phyloP scores from a whole-genome alignment of 108 stramenopile genomes.

The Bacterosira constricta region DNA sequence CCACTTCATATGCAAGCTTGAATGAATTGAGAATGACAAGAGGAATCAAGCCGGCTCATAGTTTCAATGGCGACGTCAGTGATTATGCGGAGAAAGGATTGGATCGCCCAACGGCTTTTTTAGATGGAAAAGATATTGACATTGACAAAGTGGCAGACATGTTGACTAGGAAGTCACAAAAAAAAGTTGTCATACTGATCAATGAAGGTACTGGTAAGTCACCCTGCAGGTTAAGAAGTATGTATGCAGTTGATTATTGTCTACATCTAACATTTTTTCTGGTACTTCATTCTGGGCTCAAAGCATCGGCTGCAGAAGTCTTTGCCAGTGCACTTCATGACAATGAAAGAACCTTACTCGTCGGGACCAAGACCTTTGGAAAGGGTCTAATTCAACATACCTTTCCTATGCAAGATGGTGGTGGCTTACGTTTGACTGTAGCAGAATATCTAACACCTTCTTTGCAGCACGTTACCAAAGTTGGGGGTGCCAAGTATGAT shows the following conservation, averaged over 20 bases:
- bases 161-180: conserved; percentile 45
- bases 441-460: conserved; percentile 84
- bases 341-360: conserved; percentile 73
- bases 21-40: conserved; percentile 69
- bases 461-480: conserved; percentile 76
- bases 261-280: conserved; percentile 1
- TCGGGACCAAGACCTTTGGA: conserved; percentile 80
- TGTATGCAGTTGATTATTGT: not conserved
- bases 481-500: conserved; percentile 64
- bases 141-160: conserved; percentile 25
- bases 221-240: not conserved
- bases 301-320: conserved; percentile 81
- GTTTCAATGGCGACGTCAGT: not conserved
- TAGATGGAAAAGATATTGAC: conserved; percentile 11
- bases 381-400: conserved; percentile 87
- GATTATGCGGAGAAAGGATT: not conserved
- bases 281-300: not conserved
- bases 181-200: conserved; percentile 75
- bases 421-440: conserved; percentile 80
- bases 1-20: conserved; percentile 73
- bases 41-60: conserved; percentile 54
- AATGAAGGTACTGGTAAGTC: conserved; percentile 81
- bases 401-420: conserved; percentile 90
- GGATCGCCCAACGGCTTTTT: not conserved
- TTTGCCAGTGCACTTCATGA: conserved; percentile 79